Base-by-base conservation (phyloP, 768 basidiomycete genomes). In the Phanerochaete sordida region DNA sequence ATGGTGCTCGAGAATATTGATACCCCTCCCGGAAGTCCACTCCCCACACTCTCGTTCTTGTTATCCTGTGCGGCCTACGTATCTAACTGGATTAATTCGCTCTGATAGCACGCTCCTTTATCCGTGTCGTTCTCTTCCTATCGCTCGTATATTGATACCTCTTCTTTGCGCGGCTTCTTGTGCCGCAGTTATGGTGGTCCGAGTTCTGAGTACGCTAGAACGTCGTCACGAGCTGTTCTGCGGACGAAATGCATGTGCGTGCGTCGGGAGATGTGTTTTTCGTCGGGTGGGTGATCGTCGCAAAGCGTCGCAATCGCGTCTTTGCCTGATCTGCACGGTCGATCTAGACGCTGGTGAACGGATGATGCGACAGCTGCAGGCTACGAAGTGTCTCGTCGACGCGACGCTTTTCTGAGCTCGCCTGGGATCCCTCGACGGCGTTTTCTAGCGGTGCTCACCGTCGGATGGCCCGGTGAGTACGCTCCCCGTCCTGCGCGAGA, bases 21-120 rank as follows among this genome's bases (percentile, higher is more conserved):
- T 74, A 73, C 72, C 73, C 72, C 51, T 52, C 61, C 45, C 60
- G 61, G 61, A 50, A 37, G 54, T 57, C 46, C 31, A 24, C 48
- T 56, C 57, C 58, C 24, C 56, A 44, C 39, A 54, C 57, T 59
- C 60, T 27, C 56, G 44, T 57, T 62, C 43, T 61, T 62, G 62
- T 64, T 62, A 31, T 60, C 46, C 64, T 51, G 55, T 47, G 58
- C 56, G 56, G 56, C 33, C 43, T 58, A 48, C 6, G 47, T 62
- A 43, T 43, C 39, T 43, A 24, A 49, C 48, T 58, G 58, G 49
- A 59, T 53, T 53, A 44, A 33, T 52, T 31, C 35, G 16, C 46
- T 48, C 48, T 28, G 37, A 54, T 61, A 61, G 59, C 51, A 56
- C 50, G 54, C 55, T 60, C 56, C 46, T 52, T 62, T 52, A n/a